Base-by-base conservation (phyloP, 352 stramenopile genomes). In the Globisporangium alternatum region DNA sequence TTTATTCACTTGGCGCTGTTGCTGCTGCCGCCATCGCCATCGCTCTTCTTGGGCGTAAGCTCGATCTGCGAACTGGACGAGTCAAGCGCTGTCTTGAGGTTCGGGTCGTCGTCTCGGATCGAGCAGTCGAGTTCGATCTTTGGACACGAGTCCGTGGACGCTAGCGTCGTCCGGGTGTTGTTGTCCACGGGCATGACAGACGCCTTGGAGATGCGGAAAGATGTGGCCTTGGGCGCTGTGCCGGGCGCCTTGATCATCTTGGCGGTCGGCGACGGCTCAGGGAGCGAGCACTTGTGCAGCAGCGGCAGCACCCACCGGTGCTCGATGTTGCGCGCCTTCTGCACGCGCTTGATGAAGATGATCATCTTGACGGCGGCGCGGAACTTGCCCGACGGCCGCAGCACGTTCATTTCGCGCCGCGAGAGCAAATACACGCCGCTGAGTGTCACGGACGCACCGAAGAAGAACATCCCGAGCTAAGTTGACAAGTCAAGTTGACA, bases 391-490 rank as follows among this genome's bases (percentile, higher is more conserved):
- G 60, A 44, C 0, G 80, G 79, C 21, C 69, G 76, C 22, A 92
- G 66, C 31, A 72, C 72, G 54, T 89, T 80, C 80, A 89, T 89
- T 25, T 91, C 82, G 10, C 86, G 80, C 37, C 78, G 72, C 0
- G 86, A 84, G 15, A 93, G 69, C 39, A 92, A 66, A 30, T 85
- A 81, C 9, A 95, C 86, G 10, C 86, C 86, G 19, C 74, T 77
- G 4, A 95, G 77, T 12, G 84, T 95, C 44, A 90, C 78, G n/a
- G 62, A 47, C 1, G 87, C 81, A 7, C 86, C 86, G 5, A 88
- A 62, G 45, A 89, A 82, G 48, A 95, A 93, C 77, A 95, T 91
- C 19, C 60, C 65, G 22, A 90, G 68, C 60, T 85, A 47, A 10
- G 30, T 43, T 8, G 9, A 41, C 13, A 31, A 39, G 19, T 0